Evolutionary conservation across 345 rosid species (phyloP), one percentile per base, ranked within the genome.

Genomic region (Bruguiera gymnorhiza): DNA sequence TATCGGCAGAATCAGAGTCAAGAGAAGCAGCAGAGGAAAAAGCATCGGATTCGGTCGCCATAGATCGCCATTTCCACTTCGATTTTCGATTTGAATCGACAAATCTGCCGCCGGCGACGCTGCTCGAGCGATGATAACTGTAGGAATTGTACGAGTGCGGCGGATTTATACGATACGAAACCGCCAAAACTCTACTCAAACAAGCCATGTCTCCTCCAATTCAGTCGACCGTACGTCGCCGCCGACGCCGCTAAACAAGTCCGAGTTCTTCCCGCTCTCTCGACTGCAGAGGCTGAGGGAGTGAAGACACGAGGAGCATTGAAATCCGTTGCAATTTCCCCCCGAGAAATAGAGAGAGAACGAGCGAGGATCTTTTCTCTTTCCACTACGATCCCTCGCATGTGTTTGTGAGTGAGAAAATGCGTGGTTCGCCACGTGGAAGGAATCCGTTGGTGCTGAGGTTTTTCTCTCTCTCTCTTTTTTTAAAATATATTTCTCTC

Each of bases 1-100:
- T 81, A 15, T 89, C 97, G 19, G 87, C 31, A 6, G 89, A 71
- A 26, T 86, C 90, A 15, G 92, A 80, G 59, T 88, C 88, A 71
- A 87, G 63, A 8, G 94, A 73, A 36, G 87, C 68, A 9, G 81
- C 74, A 39, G 73, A 75, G 13, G 86, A 75, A 50, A 93, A 80
- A 69, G 89, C 65, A 5, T 87, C 89, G 6, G 89, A 67, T 3
- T 86, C 90, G 7, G 85, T 62, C 15, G 89, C 85, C 80, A 77
- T 77, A 63, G 83, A 71, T 60, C 83, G 87, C 90, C 91, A 88
- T 76, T 68, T 84, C 31, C 75, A 63, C 34, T 68, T 79, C 56
- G 61, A 82, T 23, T 43, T 73, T 43, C 54, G 82, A 39, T 70
- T 61, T 2, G 56, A 48, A 10, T 68, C 57, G 27, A 77, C 1